Conservation (phyloP, 176 grass and related monocot species). For the Musa beccarii region DNA sequence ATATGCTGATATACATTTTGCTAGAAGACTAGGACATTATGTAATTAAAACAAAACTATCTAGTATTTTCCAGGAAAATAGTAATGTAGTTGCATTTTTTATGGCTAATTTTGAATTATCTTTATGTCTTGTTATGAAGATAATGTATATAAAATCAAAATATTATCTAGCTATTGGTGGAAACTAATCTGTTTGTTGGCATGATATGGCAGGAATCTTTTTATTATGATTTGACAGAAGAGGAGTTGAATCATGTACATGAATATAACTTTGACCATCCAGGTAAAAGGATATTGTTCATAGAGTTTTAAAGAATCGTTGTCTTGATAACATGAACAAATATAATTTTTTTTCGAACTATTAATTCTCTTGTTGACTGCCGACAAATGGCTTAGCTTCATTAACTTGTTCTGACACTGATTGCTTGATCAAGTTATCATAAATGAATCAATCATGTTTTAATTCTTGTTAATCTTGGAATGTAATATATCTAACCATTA, state of each 20-base stretch:
- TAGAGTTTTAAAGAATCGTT: not conserved
- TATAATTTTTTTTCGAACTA: not conserved
- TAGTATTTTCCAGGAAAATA: not conserved
- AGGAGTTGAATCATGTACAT: conserved; percentile 46
- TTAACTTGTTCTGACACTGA: too few relatives aligned
- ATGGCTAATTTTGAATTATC: not conserved
- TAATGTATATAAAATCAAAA: not conserved
- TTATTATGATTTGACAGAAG: conserved; percentile 64
- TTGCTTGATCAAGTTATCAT: too few relatives aligned
- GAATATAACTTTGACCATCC: conserved; percentile 96
- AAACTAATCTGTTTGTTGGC: conserved; percentile 7
- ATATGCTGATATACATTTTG: not conserved
- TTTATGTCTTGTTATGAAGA: not conserved
- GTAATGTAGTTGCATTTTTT: not conserved
- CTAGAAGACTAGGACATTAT: not conserved
- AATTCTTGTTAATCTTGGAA: too few relatives aligned
- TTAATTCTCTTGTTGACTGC: not conserved
- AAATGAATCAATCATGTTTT: too few relatives aligned
- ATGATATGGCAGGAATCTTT: conserved; percentile 71
- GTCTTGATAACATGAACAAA: not conserved
- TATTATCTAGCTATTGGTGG: conserved; percentile 1
- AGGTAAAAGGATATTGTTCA: conserved; percentile 38
- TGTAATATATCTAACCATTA: too few relatives aligned
- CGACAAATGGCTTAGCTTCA: not conserved
- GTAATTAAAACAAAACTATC: not conserved